phyloP scores from a whole-genome alignment of 2,329 filamentous ascomycete genomes.

The Ceratocystis ficicola region DNA sequence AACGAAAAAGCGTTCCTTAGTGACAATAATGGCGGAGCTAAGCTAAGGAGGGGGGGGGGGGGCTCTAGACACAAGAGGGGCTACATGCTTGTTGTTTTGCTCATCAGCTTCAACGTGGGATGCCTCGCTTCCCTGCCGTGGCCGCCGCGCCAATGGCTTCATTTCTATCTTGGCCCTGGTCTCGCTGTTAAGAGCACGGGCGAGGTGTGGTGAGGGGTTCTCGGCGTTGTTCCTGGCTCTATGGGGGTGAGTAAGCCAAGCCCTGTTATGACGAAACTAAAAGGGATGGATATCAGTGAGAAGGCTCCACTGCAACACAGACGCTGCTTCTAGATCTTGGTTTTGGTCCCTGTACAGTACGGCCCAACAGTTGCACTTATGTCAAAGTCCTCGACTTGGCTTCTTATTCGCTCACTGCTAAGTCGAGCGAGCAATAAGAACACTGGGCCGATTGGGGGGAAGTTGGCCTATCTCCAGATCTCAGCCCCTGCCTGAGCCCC shows the following conservation, averaged over 20 bases:
- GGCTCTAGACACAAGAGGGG: not conserved
- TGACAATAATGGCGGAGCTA: not conserved
- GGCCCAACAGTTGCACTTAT: not conserved
- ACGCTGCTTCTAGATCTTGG: not conserved
- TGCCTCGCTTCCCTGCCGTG: not conserved
- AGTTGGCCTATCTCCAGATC: not conserved
- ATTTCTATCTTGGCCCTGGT: not conserved
- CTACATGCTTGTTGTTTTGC: not conserved
- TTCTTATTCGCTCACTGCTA: not conserved
- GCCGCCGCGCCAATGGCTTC: not conserved
- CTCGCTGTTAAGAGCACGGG: not conserved
- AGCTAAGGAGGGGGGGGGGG: too few relatives aligned
- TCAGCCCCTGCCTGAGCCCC: not conserved
- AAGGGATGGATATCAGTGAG: not conserved
- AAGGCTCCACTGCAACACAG: slow-evolving; percentile 1
- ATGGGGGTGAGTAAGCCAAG: not conserved
- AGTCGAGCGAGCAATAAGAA: too few relatives aligned
- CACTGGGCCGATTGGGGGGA: too few relatives aligned
- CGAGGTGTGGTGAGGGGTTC: not conserved
- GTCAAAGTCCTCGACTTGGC: not conserved
- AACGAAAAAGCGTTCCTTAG: not conserved
- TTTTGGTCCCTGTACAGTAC: not conserved
- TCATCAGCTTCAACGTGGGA: not conserved
- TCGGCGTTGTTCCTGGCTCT: not conserved
- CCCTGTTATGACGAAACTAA: not conserved